Evolutionary conservation across 768 basidiomycete species (phyloP).

Genomic region (Russula lepida): DNA sequence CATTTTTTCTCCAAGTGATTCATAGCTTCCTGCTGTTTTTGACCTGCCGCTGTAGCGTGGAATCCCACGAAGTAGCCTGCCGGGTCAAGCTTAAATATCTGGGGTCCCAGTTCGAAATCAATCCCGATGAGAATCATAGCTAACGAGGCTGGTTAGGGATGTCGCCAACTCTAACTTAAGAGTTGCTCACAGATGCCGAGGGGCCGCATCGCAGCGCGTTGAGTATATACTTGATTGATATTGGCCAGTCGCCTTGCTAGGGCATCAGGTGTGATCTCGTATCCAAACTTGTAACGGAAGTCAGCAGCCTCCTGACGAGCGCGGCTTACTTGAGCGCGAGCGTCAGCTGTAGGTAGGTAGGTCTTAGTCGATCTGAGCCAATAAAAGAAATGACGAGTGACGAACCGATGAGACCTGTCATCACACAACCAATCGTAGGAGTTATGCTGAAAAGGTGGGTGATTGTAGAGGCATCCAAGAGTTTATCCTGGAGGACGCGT

Average conservation of each 20-base stretch:
- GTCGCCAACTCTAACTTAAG: not conserved
- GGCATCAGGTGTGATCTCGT: slow-evolving; percentile 97
- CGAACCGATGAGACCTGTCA: slow-evolving; percentile 94
- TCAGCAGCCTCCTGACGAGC: slow-evolving; percentile 85
- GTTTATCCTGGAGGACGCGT: slow-evolving; percentile 67
- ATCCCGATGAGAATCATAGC: slow-evolving; percentile 95
- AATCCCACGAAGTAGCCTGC: slow-evolving; percentile 98
- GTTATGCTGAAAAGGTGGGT: slow-evolving; percentile 96
- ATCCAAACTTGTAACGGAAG: slow-evolving; percentile 94
- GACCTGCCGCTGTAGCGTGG: slow-evolving; percentile 92
- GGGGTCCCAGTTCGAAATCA: slow-evolving; percentile 89
- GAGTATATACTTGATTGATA: slow-evolving; percentile 98
- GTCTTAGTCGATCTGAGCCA: not conserved
- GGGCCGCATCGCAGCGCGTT: slow-evolving; percentile 94
- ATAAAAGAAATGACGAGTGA: slow-evolving; percentile 3
- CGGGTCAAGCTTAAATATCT: slow-evolving; percentile 96
- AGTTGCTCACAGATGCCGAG: slow-evolving; percentile 76
- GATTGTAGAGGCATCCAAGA: slow-evolving; percentile 87
- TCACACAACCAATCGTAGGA: slow-evolving; percentile 92
- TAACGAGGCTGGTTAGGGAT: slow-evolving; percentile 26
- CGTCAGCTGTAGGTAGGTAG: slow-evolving; percentile 58
- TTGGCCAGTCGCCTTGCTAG: slow-evolving; percentile 91
- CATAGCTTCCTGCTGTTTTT: slow-evolving; percentile 98
- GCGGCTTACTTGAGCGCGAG: slow-evolving; percentile 77
- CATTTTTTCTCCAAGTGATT: slow-evolving; percentile 98